Conservation (phyloP, 345 rosid genomes). For the Brassica incana region DNA sequence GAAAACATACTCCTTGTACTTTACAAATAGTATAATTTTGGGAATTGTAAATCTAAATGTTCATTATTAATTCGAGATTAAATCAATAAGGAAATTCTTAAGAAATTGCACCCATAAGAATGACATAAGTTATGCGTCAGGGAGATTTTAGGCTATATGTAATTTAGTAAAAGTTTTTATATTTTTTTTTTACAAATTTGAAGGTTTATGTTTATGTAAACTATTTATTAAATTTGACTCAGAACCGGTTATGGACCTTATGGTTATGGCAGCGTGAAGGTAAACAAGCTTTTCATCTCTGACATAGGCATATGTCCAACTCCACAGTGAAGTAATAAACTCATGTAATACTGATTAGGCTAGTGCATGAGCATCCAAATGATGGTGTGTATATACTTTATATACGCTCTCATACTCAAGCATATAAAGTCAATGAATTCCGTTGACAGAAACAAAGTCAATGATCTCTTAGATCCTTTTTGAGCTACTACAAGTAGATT, state of each 20-base stretch:
- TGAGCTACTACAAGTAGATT: background rate
- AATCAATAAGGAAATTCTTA: background rate
- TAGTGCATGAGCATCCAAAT: background rate
- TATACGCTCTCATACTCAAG: background rate
- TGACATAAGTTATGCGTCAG: background rate
- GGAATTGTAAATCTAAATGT: background rate
- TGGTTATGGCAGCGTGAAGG: background rate
- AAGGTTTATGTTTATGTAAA: background rate
- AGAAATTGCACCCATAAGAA: background rate
- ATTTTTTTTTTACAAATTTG: background rate
- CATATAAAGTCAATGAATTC: background rate
- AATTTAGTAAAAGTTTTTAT: background rate
- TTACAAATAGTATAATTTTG: background rate
- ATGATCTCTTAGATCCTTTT: background rate
- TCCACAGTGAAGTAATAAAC: background rate
- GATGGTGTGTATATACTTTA: background rate
- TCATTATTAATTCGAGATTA: background rate
- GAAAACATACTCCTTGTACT: background rate
- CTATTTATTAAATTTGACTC: background rate
- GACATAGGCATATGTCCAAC: background rate
- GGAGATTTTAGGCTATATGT: background rate
- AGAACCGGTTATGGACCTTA: background rate
- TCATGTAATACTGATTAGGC: background rate
- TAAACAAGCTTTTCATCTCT: background rate
- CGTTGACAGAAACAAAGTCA: slow-evolving; percentile 7